Percentiles rank a stretch among this genome's conserved stretches.
phyloP scores from a whole-genome alignment of 108 stramenopile species.

The Schizochytrium sp. region DNA sequence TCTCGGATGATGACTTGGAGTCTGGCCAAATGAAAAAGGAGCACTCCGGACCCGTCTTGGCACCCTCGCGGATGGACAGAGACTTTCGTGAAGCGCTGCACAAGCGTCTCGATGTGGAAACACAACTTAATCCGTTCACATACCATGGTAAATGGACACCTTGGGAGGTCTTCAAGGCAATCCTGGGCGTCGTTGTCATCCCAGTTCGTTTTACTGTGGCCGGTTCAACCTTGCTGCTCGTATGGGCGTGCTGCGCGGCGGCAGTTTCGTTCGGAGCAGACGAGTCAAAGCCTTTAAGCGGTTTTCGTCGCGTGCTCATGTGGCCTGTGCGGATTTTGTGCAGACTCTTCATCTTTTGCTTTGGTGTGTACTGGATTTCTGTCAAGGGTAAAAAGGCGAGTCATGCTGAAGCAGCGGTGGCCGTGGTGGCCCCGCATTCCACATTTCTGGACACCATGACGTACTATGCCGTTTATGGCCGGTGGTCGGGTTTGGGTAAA shows the following conservation, averaged over 20 bases:
- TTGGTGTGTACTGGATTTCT: not conserved
- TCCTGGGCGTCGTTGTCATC: not conserved
- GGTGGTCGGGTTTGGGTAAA: not conserved
- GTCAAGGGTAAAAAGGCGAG: not conserved
- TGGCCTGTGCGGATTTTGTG: not conserved
- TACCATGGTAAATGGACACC: not conserved
- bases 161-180: not conserved
- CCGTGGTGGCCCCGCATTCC: not conserved
- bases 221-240: not conserved
- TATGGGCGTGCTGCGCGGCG: not conserved
- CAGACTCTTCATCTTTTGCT: not conserved
- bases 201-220: not conserved
- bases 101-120: not conserved
- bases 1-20: no score
- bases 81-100: not conserved
- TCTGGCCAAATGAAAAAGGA: no score
- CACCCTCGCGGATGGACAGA: not conserved
- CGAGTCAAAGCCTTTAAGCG: not conserved
- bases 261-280: not conserved
- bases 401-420: not conserved
- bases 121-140: not conserved
- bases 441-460: not conserved
- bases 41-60: not conserved
- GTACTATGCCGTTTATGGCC: not conserved
- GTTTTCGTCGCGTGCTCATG: not conserved